phyloP scores from a whole-genome alignment of 179 eudicot species.

The Corrigiola litoralis region DNA sequence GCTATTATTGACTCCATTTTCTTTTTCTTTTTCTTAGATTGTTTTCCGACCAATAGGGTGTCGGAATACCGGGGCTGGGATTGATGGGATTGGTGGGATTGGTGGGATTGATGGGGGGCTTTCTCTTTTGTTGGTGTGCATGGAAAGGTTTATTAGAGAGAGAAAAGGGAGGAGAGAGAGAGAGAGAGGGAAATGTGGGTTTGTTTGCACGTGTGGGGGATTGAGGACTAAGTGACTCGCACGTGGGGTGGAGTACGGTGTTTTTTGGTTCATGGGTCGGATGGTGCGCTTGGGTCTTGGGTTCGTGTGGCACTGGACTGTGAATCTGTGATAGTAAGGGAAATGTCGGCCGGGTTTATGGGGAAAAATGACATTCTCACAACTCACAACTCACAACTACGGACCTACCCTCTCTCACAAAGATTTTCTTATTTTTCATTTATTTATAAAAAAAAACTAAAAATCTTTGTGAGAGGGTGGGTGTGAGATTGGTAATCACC shows the following conservation, averaged over 20 bases:
- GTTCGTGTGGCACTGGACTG: too few species aligned
- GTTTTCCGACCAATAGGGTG: not conserved
- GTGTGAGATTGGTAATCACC: too few species aligned
- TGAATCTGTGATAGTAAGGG: too few species aligned
- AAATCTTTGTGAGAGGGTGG: too few species aligned
- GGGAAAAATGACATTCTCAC: too few species aligned
- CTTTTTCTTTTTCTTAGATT: not conserved
- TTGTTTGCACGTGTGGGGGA: not conserved
- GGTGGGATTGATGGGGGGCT: not conserved
- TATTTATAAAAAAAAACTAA: too few species aligned
- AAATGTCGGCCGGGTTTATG: too few species aligned
- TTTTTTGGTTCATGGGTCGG: too few species aligned
- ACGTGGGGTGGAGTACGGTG: constrained; percentile 8
- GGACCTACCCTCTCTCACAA: too few species aligned
- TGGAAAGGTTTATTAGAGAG: constrained; percentile 11
- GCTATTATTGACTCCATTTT: constrained; percentile 94
- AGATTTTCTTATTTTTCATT: too few species aligned
- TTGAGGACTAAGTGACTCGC: not conserved
- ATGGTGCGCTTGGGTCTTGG: too few species aligned
- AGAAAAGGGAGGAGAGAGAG: not conserved
- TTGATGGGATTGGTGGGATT: not conserved
- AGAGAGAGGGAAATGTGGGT: not conserved
- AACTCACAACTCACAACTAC: too few species aligned
- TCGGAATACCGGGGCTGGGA: not conserved
- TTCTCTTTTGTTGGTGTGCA: not conserved